Base-by-base conservation (phyloP, 2,329 filamentous ascomycete genomes). In the Madurella mycetomatis region DNA sequence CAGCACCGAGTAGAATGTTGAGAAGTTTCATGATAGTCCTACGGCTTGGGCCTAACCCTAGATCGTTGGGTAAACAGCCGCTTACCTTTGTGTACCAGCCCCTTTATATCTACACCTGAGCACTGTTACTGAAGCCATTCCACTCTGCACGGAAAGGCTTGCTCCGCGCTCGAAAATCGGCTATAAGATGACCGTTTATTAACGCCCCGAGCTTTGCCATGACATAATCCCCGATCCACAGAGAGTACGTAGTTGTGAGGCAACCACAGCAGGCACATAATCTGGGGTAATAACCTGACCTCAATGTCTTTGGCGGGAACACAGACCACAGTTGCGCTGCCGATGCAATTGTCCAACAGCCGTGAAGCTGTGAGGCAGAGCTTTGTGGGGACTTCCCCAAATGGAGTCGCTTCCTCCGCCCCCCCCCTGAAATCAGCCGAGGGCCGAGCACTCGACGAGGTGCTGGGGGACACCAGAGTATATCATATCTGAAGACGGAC, bases 21-120 rank as follows among this genome's bases (percentile, higher is more conserved):
- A 65, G 31, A 57, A 72, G 64, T 57, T 64, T 70, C 70, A 72
- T 72, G 34, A 15, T 37, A 11, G 34, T 37, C 13, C 34, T 15
- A 37, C 34, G 11, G 4, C 11, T 9, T 2, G 34, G 13, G 2
- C 34, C 34, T 11, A 9, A 37, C 11, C 4, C 34, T 5, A 4
- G 25, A 37, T 37, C 11, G n/a, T 37, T 11, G 34, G 34, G 13
- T 4, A 5, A 37, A 37, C 9, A 37, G 34, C 34, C 13, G 34
- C 34, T 37, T 11, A 11, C 9, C 4, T 9, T 15, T 15, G 13
- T 37, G 31, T 37, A 4, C 34, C 11, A 15, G 16, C 32, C 15
- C 12, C 25, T 18, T 48, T 53, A 39, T 37, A 37, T 37, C 34
- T 37, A 11, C 34, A 12, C 34, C 9, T 37, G 34, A 37, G 34